phyloP scores from a whole-genome alignment of 352 stramenopile species.

The Pythium phragmitis region DNA sequence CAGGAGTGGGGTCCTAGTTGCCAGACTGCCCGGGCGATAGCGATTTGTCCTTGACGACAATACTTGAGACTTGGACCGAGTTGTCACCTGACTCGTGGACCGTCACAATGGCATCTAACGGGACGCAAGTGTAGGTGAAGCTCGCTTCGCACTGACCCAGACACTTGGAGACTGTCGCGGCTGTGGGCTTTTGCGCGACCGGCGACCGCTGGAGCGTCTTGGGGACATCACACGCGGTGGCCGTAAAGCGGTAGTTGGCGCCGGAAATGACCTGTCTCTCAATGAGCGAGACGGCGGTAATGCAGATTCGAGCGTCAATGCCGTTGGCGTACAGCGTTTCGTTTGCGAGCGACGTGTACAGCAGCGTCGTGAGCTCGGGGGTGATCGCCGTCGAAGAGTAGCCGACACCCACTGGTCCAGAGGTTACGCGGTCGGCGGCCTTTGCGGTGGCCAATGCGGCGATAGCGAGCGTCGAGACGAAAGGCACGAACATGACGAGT shows the following conservation, averaged over 20 bases:
- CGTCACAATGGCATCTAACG: slow-evolving; percentile 16
- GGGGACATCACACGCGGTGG: slow-evolving; percentile 24
- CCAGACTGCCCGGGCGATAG: too few relatives aligned
- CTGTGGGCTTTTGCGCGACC: not conserved
- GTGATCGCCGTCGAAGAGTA: slow-evolving; percentile 11
- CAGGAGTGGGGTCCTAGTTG: too few relatives aligned
- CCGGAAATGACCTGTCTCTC: slow-evolving; percentile 31
- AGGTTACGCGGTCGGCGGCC: not conserved
- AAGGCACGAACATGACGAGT: not conserved
- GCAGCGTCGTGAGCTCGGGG: slow-evolving; percentile 8
- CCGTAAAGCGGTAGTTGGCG: slow-evolving; percentile 32
- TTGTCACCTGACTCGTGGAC: slow-evolving; percentile 26
- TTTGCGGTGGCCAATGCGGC: not conserved
- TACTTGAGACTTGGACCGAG: slow-evolving; percentile 22
- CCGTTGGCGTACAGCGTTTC: slow-evolving; percentile 8
- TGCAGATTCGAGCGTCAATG: slow-evolving; percentile 22
- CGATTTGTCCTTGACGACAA: not conserved
- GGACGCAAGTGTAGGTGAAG: slow-evolving; percentile 7
- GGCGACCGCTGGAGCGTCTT: slow-evolving; percentile 6
- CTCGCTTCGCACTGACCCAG: slow-evolving; percentile 12
- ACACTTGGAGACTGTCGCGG: not conserved
- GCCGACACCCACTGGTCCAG: not conserved
- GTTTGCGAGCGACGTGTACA: slow-evolving; percentile 13
- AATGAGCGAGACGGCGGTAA: slow-evolving; percentile 17
- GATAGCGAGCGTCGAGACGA: not conserved